A percentile compares a stretch with the other conserved stretches of the same genome.
Conservation (phyloP, 192 early-diverging fungal genomes). For the Pilobolus umbonatus region DNA sequence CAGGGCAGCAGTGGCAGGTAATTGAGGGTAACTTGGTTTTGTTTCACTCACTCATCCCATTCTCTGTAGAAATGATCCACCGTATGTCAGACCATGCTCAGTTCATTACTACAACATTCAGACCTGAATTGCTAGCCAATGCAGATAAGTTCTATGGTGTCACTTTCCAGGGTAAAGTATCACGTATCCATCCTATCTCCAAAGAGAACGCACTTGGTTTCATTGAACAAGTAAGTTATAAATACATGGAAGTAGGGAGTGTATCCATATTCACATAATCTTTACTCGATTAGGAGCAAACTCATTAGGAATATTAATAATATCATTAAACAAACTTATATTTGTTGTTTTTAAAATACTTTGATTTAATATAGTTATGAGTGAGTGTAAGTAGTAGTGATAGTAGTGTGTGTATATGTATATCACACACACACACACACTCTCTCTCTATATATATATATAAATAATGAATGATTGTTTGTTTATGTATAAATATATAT, state of each 20-base stretch:
- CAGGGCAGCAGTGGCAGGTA: slow-evolving; percentile 85
- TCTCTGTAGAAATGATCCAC: slow-evolving; percentile 74
- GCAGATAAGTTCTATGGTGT: slow-evolving; percentile 98
- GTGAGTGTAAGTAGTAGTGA: too few species aligned
- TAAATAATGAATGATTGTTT: background rate
- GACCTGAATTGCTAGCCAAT: slow-evolving; percentile 87
- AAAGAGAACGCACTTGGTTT: slow-evolving; percentile 69
- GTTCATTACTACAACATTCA: slow-evolving; percentile 98
- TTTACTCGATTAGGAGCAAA: slow-evolving; percentile 12
- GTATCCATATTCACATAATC: background rate
- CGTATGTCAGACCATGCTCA: slow-evolving; percentile 80
- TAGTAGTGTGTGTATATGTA: too few species aligned
- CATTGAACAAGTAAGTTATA: slow-evolving; percentile 46
- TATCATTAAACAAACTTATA: background rate
- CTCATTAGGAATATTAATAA: slow-evolving; percentile 13
- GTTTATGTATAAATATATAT: background rate
- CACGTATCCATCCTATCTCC: slow-evolving; percentile 70
- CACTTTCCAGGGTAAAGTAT: slow-evolving; percentile 94
- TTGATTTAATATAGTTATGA: too few species aligned
- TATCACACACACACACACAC: too few species aligned
- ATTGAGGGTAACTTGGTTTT: background rate
- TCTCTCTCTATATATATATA: background rate
- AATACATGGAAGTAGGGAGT: background rate
- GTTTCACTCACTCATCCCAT: background rate
- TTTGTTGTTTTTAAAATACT: too few species aligned